Base-by-base conservation (phyloP, 768 basidiomycete species). In the Boletus vermiculosoides region DNA sequence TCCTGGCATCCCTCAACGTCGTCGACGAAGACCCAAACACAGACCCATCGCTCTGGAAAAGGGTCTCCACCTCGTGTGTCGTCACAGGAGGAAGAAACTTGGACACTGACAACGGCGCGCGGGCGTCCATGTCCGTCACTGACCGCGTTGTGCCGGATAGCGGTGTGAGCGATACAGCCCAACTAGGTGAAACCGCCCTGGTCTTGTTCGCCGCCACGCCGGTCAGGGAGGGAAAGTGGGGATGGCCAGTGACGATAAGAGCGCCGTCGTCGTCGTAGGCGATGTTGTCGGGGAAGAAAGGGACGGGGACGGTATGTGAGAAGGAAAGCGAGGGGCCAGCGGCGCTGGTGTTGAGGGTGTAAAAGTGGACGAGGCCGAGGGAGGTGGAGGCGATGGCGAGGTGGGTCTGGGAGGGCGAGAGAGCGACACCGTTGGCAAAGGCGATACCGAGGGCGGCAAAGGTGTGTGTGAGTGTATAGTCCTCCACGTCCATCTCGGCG, bases 41-140 rank as follows among this genome's bases (percentile, higher is more conserved):
- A 4, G 77, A 74, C n/a, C 88, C 88, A 58, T 84, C 76, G 62
- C 88, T 90, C 72, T 87, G 88, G 73, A 87, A 90, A n/a, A 90
- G 59, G 0, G 88, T 88, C 63, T 79, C 75, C 31, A 88, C 53
- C 34, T 77, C 75, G 62, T 79, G 74, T 2, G 72, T 73, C 11
- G 58, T 59, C 28, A 73, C 66, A 16, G 66, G 62, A 0, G 76
- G 66, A 1, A 79, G 76, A 45, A 80, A 77, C 45, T 65, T 66
- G 54, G 67, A 75, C 36, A 76, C 77, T 0, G 86, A 77, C 39
- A 81, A 65, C 0, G 84, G 83, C 54, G 55, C 18, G 51, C 37
- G 22, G 28, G 36, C 42, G 47, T 56, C 53, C 51, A n/a, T n/a
- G 49, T 28, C 55, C 0, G 37, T 41, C n/a, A 36, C 52, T 4